phyloP scores from a whole-genome alignment of 768 basidiomycete genomes.

The Glaciozyma martinii region DNA sequence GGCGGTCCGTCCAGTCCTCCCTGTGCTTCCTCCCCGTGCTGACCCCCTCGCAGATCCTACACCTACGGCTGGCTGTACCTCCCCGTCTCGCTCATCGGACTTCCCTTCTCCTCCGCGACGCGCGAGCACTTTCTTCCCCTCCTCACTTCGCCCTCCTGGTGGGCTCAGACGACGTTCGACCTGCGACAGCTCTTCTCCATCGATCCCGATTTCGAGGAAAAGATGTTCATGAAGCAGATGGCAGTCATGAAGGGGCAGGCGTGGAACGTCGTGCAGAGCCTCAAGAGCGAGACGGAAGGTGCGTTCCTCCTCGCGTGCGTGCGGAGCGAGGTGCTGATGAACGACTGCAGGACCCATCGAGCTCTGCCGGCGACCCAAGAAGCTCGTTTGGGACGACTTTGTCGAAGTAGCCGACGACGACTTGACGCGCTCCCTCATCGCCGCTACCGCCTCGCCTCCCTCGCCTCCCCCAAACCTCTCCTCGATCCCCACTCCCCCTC shows the following conservation, averaged over 20 bases:
- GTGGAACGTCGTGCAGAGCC: constrained; percentile 77
- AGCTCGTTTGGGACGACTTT: constrained; percentile 78
- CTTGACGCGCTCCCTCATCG: constrained; percentile 13
- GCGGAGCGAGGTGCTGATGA: background rate
- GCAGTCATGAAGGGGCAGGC: constrained; percentile 92
- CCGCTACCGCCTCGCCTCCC: constrained; percentile 39
- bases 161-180: constrained; percentile 75
- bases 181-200: constrained; percentile 69
- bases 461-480: constrained; percentile 10
- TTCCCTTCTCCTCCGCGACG: constrained; percentile 72
- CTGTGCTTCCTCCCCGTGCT: constrained; percentile 61
- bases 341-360: constrained; percentile 65
- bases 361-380: constrained; percentile 69
- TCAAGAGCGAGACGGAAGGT: constrained; percentile 22
- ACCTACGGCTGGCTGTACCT: constrained; percentile 49
- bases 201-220: constrained; percentile 52
- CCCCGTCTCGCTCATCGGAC: constrained; percentile 33
- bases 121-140: constrained; percentile 71
- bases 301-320: constrained; percentile 3
- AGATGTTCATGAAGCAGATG: constrained; percentile 57
- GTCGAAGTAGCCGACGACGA: constrained; percentile 54
- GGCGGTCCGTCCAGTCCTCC: constrained; percentile 43
- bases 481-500: background rate
- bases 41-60: constrained; percentile 68
- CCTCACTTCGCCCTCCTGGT: constrained; percentile 76